Base-by-base conservation (phyloP, 805 yeast species). In the Myxozyma lipomycoides region DNA sequence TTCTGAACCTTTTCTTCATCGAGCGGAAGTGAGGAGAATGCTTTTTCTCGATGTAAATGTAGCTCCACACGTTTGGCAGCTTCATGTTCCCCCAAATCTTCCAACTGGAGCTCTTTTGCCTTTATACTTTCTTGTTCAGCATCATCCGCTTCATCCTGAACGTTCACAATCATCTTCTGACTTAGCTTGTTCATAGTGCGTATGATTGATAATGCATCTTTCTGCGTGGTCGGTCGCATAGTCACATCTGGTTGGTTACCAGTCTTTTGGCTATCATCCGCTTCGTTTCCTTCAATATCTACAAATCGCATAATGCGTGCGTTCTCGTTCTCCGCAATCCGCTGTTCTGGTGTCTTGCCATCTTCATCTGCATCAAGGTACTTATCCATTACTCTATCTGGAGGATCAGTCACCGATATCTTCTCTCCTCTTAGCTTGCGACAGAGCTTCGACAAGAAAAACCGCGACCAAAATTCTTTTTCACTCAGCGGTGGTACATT, bases 381-480 rank as follows among this genome's bases (percentile, higher is more conserved):
- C 62, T 84, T 83, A 67, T 93, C 98, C 52, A 93, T 73, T 4
- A 89, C 76, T 3, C 82, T 77, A 67, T 93, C 98, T 46, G 93
- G 89, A 56, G 95, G 76, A 56, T 86, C 87, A 63, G 79, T 83
- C 2, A 78, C 69, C 62, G 82, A 80, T 46, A 88, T 78, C 58
- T 81, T 82, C 64, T 93, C 98, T 51, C 98, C 98, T 65, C 96
- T 77, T 30, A 93, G 72, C 61, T 89, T 79, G 59, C 96, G 75
- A 63, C 90, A 93, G 53, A 93, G 71, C 61, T 88, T 84, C 0
- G 97, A 89, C 62, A 87, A 83, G 74, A 93, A 93, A 63, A 93
- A 93, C 55, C 97, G 73, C 9, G 95, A 87, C 98, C 98, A 93
- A 62, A 93, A 93, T 63, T 86, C 95, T 38, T 91, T 90, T 65